Conservation (phyloP, 306 rosid species). For the Inga oerstediana region DNA sequence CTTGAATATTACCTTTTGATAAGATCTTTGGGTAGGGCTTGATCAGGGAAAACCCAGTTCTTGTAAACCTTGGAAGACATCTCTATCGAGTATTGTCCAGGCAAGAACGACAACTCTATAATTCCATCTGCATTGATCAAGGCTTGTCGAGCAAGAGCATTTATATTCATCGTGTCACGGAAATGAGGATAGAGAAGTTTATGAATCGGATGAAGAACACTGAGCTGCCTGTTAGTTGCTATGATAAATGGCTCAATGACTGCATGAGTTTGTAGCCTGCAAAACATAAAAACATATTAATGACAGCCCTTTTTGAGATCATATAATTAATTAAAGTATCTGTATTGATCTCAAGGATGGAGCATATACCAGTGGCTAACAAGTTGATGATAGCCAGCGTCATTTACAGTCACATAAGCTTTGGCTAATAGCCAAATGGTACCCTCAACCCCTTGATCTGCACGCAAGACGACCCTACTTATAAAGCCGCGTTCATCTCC, state of each 20-base stretch:
- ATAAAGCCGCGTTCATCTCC: constrained; percentile 60
- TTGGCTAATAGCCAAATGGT: constrained; percentile 81
- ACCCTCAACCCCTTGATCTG: constrained; percentile 54
- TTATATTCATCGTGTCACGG: constrained; percentile 50
- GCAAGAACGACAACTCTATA: constrained; percentile 36
- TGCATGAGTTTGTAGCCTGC: constrained; percentile 79
- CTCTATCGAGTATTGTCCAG: constrained; percentile 35
- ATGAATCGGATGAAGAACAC: constrained; percentile 45
- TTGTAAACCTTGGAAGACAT: constrained; percentile 36
- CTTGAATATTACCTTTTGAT: constrained; percentile 51
- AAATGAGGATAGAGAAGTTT: constrained; percentile 43
- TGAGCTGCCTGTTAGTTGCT: constrained; percentile 45
- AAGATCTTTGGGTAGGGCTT: constrained; percentile 46
- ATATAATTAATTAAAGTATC: background rate
- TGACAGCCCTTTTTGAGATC: background rate
- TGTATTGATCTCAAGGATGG: background rate
- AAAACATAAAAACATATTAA: background rate
- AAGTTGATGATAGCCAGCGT: constrained; percentile 84
- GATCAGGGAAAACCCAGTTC: constrained; percentile 41
- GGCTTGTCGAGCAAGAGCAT: constrained; percentile 37
- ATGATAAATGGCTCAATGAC: constrained; percentile 63
- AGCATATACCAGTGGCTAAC: constrained; percentile 72
- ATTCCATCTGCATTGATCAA: constrained; percentile 41
- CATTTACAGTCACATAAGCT: constrained; percentile 73
- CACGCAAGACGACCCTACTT: constrained; percentile 60